These are phyloP conservation scores for Paraphaeosphaeria minitans DNA, from an alignment of 2,329 filamentous ascomycete genomes.

Conservation along the genomic window DNA sequence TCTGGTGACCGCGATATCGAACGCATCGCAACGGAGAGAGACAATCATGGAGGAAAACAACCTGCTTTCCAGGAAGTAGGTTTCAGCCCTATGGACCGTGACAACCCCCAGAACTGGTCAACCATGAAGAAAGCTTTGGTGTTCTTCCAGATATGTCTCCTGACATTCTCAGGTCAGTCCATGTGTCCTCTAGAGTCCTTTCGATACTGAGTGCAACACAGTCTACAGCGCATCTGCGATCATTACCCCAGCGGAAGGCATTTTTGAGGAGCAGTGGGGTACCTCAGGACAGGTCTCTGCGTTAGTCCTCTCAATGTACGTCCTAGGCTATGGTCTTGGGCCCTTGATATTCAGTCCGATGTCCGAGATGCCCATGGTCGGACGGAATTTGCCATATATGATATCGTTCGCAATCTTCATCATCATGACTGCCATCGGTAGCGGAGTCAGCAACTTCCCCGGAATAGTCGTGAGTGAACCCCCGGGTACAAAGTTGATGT, in stretches of 20 bases:
- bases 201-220: constrained; percentile 55
- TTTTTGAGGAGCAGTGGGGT: constrained; percentile 21
- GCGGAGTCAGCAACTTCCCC: constrained; percentile 63
- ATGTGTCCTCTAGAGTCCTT: not conserved
- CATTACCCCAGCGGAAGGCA: constrained; percentile 44
- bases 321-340: constrained; percentile 68
- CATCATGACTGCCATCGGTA: constrained; percentile 65
- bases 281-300: constrained; percentile 66
- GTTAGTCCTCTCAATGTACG: constrained; percentile 77
- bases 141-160: constrained; percentile 13
- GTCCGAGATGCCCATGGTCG: constrained; percentile 62
- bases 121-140: constrained; percentile 31
- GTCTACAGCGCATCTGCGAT: constrained; percentile 57
- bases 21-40: constrained; percentile 2
- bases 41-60: not conserved
- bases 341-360: constrained; percentile 58
- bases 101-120: constrained; percentile 40
- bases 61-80: constrained; percentile 2
- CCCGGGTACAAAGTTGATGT: too few relatives aligned
- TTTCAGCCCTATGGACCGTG: constrained; percentile 14
- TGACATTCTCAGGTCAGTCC: constrained; percentile 7
- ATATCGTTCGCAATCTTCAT: constrained; percentile 68
- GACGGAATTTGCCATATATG: constrained; percentile 69
- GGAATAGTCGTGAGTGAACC: constrained; percentile 68
- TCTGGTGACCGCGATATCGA: constrained; percentile 5